These are phyloP conservation scores for Lipomyces kockii DNA, from an alignment of 805 yeast species.

Conservation along the genomic window DNA sequence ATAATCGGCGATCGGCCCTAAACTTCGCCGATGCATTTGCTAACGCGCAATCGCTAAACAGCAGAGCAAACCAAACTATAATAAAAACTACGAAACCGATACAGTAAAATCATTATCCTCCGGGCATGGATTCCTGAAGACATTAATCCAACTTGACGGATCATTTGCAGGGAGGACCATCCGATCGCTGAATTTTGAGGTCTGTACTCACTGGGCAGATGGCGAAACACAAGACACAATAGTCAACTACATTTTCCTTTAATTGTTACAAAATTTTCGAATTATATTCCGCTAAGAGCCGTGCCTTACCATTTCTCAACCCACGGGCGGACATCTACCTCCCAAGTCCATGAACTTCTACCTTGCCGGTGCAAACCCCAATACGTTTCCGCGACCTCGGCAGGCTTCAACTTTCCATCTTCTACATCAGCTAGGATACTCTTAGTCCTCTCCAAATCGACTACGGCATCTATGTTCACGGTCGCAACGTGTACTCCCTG, in stretches of 20 bases:
- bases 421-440: constrained; percentile 13
- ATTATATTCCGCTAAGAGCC: not conserved
- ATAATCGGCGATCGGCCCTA: no score
- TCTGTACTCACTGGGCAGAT: no score
- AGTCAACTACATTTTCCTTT: not conserved
- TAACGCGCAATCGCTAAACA: no score
- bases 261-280: not conserved
- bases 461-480: constrained; percentile 31
- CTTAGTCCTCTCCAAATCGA: constrained; percentile 18
- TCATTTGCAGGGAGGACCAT: no score
- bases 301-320: constrained; percentile 27
- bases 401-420: constrained; percentile 29
- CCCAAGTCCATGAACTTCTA: constrained; percentile 29
- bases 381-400: constrained; percentile 24
- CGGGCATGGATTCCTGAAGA: no score
- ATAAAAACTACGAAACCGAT: no score
- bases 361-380: constrained; percentile 32
- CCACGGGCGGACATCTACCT: constrained; percentile 32
- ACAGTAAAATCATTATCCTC: no score
- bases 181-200: no score
- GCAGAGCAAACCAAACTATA: no score
- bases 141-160: no score
- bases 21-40: no score
- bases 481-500: constrained; percentile 31
- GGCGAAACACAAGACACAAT: no score